Percentiles rank a stretch among this genome's conserved stretches.
These are phyloP conservation scores for Binderoboletus segoi DNA, from an alignment of 1,284 basidiomycete genomes.

Conservation along the genomic window DNA sequence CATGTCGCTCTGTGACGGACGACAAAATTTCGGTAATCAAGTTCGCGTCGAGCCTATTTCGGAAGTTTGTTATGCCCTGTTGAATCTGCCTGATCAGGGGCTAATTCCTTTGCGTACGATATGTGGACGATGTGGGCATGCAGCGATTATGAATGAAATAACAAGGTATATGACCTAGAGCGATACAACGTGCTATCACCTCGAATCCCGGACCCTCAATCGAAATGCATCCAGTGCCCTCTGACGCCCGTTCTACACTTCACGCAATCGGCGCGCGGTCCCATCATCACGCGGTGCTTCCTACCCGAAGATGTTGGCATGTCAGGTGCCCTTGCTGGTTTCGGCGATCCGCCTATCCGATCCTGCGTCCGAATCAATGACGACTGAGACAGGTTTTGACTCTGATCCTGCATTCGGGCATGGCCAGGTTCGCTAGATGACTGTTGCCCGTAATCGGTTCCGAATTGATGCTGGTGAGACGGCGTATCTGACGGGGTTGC, in stretches of 20 bases:
- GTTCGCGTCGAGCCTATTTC: conserved; percentile 4
- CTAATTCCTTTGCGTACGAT: not conserved
- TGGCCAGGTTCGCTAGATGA: not conserved
- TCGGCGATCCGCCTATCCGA: conserved; percentile 22
- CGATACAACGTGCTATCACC: not conserved
- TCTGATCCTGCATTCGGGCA: conserved; percentile 8
- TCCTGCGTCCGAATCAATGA: conserved; percentile 10
- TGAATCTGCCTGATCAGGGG: conserved; percentile 18
- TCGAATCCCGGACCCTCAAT: conserved; percentile 35
- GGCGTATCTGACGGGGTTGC: conserved; percentile 30
- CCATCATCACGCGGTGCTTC: conserved; percentile 66
- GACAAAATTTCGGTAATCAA: conserved; percentile 15
- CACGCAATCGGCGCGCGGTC: conserved; percentile 70
- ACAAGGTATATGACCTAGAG: not conserved
- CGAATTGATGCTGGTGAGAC: conserved; percentile 15
- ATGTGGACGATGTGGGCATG: conserved; percentile 5
- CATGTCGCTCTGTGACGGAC: conserved; percentile 47
- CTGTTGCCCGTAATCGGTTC: not conserved
- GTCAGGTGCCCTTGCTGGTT: conserved; percentile 18
- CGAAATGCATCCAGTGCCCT: conserved; percentile 72
- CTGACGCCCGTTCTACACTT: conserved; percentile 68
- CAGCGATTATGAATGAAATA: conserved; percentile 5
- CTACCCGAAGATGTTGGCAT: conserved; percentile 33
- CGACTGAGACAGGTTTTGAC: not conserved
- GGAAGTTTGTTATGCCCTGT: conserved; percentile 29